Conservation (phyloP, 257 asterid genomes). For the Jasminum sambac region DNA sequence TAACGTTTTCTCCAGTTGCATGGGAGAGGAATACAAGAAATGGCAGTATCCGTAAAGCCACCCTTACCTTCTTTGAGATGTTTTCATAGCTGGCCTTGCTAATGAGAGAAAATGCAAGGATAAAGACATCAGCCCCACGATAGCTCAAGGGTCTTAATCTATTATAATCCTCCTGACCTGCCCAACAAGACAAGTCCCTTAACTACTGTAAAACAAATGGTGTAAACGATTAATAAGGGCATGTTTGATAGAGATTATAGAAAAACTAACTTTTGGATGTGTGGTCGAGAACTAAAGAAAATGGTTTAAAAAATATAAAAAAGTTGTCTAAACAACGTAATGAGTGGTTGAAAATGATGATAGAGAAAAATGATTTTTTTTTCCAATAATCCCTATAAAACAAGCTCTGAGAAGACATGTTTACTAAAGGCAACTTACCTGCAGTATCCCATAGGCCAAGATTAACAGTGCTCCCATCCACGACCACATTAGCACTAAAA, state of each 20-base stretch:
- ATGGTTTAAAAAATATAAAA: too few relatives aligned
- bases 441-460: conserved; percentile 94
- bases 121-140: conserved; percentile 94
- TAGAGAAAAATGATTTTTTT: too few relatives aligned
- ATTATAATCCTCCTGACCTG: conserved; percentile 93
- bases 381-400: too few relatives aligned
- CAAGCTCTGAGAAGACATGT: neutral
- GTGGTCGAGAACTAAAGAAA: too few relatives aligned
- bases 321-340: too few relatives aligned
- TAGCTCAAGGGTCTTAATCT: conserved; percentile 86
- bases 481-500: conserved; percentile 84
- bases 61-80: conserved; percentile 62
- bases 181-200: conserved; percentile 14
- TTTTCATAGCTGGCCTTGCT: conserved; percentile 93
- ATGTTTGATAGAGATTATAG: too few relatives aligned
- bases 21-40: neutral
- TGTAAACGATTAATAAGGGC: neutral
- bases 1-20: neutral
- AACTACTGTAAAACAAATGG: conserved; percentile 20
- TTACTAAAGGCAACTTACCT: conserved; percentile 37
- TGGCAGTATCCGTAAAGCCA: neutral
- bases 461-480: conserved; percentile 83
- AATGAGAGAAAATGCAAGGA: conserved; percentile 86
- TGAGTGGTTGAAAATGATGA: too few relatives aligned
- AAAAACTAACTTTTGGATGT: too few relatives aligned